These are phyloP conservation scores for Leccinum rimulosum DNA, from an alignment of 768 basidiomycete genomes.

Conservation along the genomic window DNA sequence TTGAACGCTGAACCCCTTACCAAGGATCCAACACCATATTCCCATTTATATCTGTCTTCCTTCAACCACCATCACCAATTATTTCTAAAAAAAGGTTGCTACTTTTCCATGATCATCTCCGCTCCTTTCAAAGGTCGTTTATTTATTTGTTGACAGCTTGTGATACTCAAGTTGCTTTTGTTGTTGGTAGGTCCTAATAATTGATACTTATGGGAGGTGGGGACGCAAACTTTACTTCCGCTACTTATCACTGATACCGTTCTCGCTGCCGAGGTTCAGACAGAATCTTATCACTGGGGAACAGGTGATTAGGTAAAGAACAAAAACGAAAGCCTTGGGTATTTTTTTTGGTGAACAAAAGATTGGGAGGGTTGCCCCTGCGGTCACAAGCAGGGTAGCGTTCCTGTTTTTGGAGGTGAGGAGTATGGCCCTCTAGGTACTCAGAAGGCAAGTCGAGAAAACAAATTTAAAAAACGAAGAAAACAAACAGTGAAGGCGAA, in stretches of 20 bases:
- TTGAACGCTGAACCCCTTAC: conserved; percentile 3
- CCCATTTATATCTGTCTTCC: conserved; percentile 48
- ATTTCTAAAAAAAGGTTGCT: conserved; percentile 3
- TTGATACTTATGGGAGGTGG: conserved; percentile 13
- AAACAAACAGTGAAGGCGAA: not conserved
- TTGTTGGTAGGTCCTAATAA: conserved; percentile 3
- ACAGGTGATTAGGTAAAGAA: conserved; percentile 51
- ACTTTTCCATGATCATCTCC: conserved; percentile 27
- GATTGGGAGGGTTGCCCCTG: conserved; percentile 34
- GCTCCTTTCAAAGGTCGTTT: conserved; percentile 6
- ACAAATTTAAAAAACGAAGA: not conserved
- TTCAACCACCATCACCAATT: conserved; percentile 53
- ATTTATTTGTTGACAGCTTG: not conserved
- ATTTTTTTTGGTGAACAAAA: conserved; percentile 44
- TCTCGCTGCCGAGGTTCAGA: conserved; percentile 41
- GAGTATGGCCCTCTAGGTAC: conserved; percentile 5
- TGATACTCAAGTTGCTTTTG: not conserved
- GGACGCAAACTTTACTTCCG: conserved; percentile 27
- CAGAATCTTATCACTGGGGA: conserved; percentile 57
- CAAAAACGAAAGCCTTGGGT: conserved; percentile 44
- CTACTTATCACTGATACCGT: conserved; percentile 9
- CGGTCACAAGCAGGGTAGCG: conserved; percentile 6
- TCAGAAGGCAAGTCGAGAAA: not conserved
- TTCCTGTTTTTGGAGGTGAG: not conserved
- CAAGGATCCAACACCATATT: conserved; percentile 16